These are phyloP conservation scores for Yarrowia porcina DNA, from an alignment of 805 yeast genomes.

Conservation along the genomic window DNA sequence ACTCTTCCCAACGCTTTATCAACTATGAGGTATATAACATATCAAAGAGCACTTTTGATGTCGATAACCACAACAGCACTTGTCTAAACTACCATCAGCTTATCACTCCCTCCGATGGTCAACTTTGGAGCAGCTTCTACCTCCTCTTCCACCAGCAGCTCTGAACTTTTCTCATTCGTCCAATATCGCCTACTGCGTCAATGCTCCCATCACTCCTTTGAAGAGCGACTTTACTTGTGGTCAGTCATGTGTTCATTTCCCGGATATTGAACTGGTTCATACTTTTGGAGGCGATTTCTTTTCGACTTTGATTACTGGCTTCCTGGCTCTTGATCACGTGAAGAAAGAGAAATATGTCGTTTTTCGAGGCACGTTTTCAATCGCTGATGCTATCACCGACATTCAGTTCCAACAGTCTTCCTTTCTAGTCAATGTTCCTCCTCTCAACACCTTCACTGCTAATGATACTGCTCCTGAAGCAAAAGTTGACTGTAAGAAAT, in stretches of 20 bases:
- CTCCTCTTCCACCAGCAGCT: not conserved
- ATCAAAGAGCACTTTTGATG: too few relatives aligned
- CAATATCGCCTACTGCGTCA: slow-evolving; percentile 1
- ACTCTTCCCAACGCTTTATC: too few relatives aligned
- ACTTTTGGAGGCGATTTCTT: not conserved
- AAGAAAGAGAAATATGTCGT: slow-evolving; percentile 10
- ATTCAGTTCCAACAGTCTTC: slow-evolving; percentile 1
- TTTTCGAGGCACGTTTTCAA: slow-evolving; percentile 3
- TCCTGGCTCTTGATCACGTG: slow-evolving; percentile 15
- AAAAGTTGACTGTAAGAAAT: not conserved
- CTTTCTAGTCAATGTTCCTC: not conserved
- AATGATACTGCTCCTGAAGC: not conserved
- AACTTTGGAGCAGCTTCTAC: not conserved
- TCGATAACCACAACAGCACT: too few relatives aligned
- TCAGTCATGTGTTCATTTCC: not conserved
- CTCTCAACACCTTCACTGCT: not conserved
- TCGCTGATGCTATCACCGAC: not conserved
- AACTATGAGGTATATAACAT: too few relatives aligned
- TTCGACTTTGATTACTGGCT: not conserved
- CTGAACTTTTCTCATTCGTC: slow-evolving; percentile 8
- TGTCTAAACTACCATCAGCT: too few relatives aligned
- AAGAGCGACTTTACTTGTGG: not conserved
- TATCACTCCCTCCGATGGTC: too few relatives aligned
- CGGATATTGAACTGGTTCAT: not conserved
- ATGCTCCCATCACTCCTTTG: not conserved